Percentiles rank a stretch among this genome's conserved stretches.
Conservation (phyloP, 2,329 filamentous ascomycete genomes). For the Zopfia rhizophila region DNA sequence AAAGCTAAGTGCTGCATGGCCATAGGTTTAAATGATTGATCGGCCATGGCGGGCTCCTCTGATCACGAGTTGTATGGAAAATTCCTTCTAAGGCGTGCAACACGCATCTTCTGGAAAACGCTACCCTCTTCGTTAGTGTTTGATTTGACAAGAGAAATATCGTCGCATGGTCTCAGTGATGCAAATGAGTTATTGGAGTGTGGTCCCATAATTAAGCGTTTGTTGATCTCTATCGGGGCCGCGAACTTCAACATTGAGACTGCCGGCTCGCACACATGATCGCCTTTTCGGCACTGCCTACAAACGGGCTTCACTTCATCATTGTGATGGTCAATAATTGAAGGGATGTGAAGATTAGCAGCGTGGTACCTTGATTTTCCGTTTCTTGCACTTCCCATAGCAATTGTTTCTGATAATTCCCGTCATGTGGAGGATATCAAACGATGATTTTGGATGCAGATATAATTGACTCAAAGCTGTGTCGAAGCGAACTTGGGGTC, state of each 20-base stretch:
- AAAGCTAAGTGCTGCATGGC: too few relatives aligned
- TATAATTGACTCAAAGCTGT: neutral
- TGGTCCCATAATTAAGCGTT: neutral
- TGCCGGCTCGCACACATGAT: conserved; percentile 15
- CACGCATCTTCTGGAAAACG: conserved; percentile 17
- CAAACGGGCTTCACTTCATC: conserved; percentile 23
- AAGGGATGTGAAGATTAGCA: neutral
- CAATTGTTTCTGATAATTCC: conserved; percentile 20
- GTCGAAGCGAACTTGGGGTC: neutral
- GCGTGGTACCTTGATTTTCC: conserved; percentile 18
- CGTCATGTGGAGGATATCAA: too few relatives aligned
- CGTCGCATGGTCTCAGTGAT: neutral
- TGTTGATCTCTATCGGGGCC: neutral
- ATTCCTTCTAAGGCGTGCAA: too few relatives aligned
- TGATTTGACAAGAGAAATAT: conserved; percentile 9
- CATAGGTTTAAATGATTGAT: too few relatives aligned
- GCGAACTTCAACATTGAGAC: conserved; percentile 19
- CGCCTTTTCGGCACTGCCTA: conserved; percentile 15
- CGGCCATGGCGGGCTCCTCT: too few relatives aligned
- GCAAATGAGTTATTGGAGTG: neutral
- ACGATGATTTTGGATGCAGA: too few relatives aligned
- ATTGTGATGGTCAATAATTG: conserved; percentile 11
- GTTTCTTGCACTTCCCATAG: conserved; percentile 17
- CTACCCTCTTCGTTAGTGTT: conserved; percentile 4
- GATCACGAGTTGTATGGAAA: too few relatives aligned